phyloP scores from a whole-genome alignment of 768 basidiomycete genomes.

The Auricularia sp. region DNA sequence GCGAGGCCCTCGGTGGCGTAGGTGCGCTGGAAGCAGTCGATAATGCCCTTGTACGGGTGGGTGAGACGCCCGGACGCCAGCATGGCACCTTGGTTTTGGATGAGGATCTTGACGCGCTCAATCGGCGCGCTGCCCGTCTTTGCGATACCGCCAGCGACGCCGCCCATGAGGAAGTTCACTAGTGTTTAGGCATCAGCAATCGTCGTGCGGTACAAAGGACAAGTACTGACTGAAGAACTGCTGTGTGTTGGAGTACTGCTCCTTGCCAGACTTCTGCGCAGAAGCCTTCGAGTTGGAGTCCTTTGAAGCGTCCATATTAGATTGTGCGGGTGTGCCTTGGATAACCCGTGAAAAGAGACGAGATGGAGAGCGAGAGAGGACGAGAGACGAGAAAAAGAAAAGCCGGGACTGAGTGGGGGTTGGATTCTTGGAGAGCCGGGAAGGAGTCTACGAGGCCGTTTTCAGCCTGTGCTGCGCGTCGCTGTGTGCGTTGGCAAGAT shows the following conservation, averaged over 20 bases:
- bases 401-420: background rate
- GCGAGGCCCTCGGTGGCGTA: slow-evolving; percentile 28
- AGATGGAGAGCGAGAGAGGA: background rate
- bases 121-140: slow-evolving; percentile 42
- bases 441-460: background rate
- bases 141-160: slow-evolving; percentile 23
- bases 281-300: background rate
- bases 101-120: slow-evolving; percentile 38
- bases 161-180: slow-evolving; percentile 19
- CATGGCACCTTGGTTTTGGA: slow-evolving; percentile 28
- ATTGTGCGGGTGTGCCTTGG: background rate
- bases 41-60: slow-evolving; percentile 28
- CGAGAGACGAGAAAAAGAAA: background rate
- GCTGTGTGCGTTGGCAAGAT: background rate
- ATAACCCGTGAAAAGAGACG: background rate
- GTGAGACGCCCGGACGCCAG: slow-evolving; percentile 23
- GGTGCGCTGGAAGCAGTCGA: slow-evolving; percentile 26
- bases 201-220: background rate
- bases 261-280: background rate
- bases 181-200: background rate
- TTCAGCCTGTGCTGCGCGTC: background rate
- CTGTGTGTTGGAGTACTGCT: background rate
- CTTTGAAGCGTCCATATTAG: background rate
- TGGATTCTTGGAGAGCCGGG: background rate
- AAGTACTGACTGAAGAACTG: background rate